These are phyloP conservation scores for Trichomonas gallinae DNA, from an alignment of 208 protist species.

Conservation along the genomic window DNA sequence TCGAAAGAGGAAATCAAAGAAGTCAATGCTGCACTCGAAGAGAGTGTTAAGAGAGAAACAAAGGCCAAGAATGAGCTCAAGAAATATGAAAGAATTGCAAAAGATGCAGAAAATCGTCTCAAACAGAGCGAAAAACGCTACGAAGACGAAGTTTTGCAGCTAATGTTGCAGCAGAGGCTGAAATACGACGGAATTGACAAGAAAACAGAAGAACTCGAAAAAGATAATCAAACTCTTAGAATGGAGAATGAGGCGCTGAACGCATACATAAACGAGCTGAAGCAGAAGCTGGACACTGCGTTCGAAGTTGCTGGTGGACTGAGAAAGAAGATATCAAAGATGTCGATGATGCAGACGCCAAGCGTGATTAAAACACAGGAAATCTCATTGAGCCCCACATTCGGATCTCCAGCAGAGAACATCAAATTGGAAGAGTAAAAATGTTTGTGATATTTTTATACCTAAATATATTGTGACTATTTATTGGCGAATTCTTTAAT, in stretches of 20 bases:
- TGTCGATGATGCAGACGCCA: neutral
- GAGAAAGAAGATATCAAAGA: neutral
- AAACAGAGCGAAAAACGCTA: neutral
- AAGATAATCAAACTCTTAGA: neutral
- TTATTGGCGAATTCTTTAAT: no score
- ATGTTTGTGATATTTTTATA: neutral
- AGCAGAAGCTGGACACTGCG: neutral
- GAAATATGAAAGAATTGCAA: neutral
- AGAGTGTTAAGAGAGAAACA: neutral
- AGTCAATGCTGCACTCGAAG: neutral
- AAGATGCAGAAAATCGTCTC: neutral
- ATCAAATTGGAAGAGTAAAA: neutral
- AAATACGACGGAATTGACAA: neutral
- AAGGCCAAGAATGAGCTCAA: neutral
- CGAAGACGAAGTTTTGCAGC: neutral
- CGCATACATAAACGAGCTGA: neutral
- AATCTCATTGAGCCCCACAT: neutral
- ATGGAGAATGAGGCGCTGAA: neutral
- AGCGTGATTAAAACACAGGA: neutral
- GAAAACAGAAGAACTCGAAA: neutral
- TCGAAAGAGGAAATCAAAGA: neutral
- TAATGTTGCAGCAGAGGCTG: neutral
- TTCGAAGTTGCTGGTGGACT: neutral
- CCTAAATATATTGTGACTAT: neutral
- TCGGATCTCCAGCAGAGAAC: neutral